A percentile compares a stretch with the other conserved stretches of the same genome.
phyloP scores from a whole-genome alignment of 768 basidiomycete genomes.

The Xerocomus potaroensis region DNA sequence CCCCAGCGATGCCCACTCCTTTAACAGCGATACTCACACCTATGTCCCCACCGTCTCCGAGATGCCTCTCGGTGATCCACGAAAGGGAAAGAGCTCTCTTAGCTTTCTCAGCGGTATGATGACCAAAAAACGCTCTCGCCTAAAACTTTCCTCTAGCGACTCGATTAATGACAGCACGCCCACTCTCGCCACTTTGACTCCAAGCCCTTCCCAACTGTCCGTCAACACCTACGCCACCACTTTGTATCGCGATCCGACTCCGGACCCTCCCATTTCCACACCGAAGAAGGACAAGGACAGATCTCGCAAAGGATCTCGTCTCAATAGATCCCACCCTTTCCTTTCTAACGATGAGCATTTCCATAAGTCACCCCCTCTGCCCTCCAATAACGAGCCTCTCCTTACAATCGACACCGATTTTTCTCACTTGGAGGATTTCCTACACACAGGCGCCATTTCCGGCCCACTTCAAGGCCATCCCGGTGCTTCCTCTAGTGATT shows the following conservation, averaged over 20 bases:
- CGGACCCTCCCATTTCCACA: constrained; percentile 8
- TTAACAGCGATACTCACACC: constrained; percentile 25
- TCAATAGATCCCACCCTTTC: constrained; percentile 20
- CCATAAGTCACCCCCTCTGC: too few species aligned
- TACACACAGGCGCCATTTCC: constrained; percentile 38
- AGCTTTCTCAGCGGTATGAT: constrained; percentile 36
- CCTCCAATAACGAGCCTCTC: constrained; percentile 27
- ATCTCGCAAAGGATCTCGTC: constrained; percentile 15
- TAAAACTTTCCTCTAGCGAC: constrained; percentile 37
- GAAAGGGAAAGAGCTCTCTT: constrained; percentile 49
- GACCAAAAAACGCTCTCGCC: constrained; percentile 39
- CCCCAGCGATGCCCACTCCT: constrained; percentile 29
- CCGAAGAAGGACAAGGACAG: constrained; percentile 29
- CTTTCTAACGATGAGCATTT: too few species aligned
- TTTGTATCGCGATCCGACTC: not conserved
- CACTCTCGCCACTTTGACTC: constrained; percentile 36
- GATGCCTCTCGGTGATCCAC: constrained; percentile 34
- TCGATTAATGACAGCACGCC: constrained; percentile 23
- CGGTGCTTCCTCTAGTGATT: constrained; percentile 13
- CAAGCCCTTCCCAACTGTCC: constrained; percentile 31
- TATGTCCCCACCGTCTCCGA: constrained; percentile 30
- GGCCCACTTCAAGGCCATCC: constrained; percentile 13
- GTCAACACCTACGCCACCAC: constrained; percentile 18
- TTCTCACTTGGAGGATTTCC: constrained; percentile 77
- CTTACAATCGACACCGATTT: constrained; percentile 26